These are phyloP conservation scores for Ministeria vibrans DNA, from an alignment of 78 protist species.

Conservation along the genomic window DNA sequence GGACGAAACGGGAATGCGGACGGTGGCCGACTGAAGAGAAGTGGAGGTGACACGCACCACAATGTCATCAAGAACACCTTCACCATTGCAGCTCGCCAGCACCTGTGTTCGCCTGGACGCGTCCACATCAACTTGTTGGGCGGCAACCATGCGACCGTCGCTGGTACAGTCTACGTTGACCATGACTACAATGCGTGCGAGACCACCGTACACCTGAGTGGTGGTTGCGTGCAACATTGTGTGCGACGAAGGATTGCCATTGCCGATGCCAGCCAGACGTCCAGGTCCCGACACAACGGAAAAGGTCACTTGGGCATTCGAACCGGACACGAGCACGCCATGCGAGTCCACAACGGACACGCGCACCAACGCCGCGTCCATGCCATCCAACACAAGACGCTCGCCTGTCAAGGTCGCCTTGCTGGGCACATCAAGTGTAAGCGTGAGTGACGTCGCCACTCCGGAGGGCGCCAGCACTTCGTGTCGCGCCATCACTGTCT, in stretches of 20 bases:
- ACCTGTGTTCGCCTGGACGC: not conserved
- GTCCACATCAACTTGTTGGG: not conserved
- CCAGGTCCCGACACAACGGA: conserved; percentile 23
- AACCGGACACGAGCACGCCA: not conserved
- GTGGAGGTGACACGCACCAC: conserved; percentile 3
- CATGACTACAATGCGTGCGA: conserved; percentile 18
- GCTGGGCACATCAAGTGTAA: conserved; percentile 5
- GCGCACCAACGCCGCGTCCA: conserved; percentile 18
- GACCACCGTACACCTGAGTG: conserved; percentile 9
- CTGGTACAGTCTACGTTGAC: conserved; percentile 4
- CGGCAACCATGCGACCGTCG: not conserved
- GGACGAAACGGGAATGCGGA: conserved; percentile 9
- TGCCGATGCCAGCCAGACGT: conserved; percentile 1
- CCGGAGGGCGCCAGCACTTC: not conserved
- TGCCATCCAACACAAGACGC: conserved; percentile 15
- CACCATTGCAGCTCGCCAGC: not conserved
- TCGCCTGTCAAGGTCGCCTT: conserved; percentile 16
- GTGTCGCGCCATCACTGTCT: not conserved
- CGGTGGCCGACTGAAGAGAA: not conserved
- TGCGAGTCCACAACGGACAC: not conserved
- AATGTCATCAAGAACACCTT: not conserved
- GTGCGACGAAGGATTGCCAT: not conserved
- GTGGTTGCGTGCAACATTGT: not conserved
- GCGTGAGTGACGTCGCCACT: not conserved
- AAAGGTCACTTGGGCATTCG: conserved; percentile 8